Evolutionary conservation across 495 filamentous ascomycete genomes (phyloP), one percentile per base, ranked within the genome.

Genomic region (Hyaloscypha bicolor): DNA sequence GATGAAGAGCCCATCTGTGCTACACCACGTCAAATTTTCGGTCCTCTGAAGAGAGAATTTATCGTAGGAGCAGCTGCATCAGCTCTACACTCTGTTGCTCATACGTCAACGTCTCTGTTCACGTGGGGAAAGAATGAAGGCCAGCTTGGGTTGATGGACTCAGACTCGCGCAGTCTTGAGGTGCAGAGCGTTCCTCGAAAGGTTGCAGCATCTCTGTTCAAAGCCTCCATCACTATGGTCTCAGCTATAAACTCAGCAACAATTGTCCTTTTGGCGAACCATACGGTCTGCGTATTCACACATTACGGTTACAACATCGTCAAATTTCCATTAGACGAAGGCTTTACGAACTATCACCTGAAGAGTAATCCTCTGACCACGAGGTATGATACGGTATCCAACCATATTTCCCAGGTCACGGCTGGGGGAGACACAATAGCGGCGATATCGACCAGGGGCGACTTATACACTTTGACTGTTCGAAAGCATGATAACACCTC

Each of bases 111-210:
- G 3, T 92, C 93, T 29, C 80, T 99, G 6, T 99, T 91, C 74
- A 96, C 92, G 5, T 99, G 96, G 82, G 95, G 95, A 22, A 97
- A 95, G 76, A 99, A 98, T 70, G 87, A 96, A 69, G 95, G 95
- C 29, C 95, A 99, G 71, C 85, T 99, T 56, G 96, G 95, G 4
- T 81, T 99, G 53, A 90, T 97, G 73, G 96, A 97, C 74, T 94
- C 95, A 14, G 94, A 98, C 77, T 93, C 96, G 48, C 88, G 92
- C 22, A 96, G 93, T 0, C 86, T 97, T 19, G 91, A 94, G 65
- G 79, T 87, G 21, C 95, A 99, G 75, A 82, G 83, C 14, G 90
- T 85, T 1, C 96, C 95, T 14, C 86, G 94, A 51, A 93, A 90
- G 68, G 94, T 98, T 33, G 92, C 93, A 0, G 93, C 91, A 0